phyloP scores from a whole-genome alignment of 768 basidiomycete genomes.

The Boletus barrowsii region DNA sequence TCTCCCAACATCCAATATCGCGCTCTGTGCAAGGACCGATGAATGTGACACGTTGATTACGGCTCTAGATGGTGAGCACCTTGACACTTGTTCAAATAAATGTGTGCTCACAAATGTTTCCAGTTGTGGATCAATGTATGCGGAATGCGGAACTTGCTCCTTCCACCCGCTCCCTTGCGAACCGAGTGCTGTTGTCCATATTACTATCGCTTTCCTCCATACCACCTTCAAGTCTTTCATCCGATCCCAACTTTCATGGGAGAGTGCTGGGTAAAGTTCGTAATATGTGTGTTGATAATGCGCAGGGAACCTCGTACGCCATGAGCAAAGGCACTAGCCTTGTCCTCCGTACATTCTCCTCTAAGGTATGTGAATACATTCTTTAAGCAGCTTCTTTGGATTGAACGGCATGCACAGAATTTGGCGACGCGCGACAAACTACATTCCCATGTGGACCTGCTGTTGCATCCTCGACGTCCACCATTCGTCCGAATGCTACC shows the following conservation, averaged over 20 bases:
- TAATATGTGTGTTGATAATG: conserved; percentile 45
- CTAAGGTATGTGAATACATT: conserved; percentile 28
- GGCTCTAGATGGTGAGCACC: conserved; percentile 56
- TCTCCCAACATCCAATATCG: conserved; percentile 48
- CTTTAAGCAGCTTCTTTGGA: background rate
- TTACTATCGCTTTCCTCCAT: conserved; percentile 55
- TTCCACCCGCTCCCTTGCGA: conserved; percentile 55
- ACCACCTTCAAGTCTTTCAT: conserved; percentile 53
- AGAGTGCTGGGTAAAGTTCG: conserved; percentile 46
- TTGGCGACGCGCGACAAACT: conserved; percentile 12
- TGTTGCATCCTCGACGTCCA: conserved; percentile 79
- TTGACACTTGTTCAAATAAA: background rate
- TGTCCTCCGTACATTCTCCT: conserved; percentile 41
- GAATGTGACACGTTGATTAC: conserved; percentile 53
- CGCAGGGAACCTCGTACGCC: conserved; percentile 50
- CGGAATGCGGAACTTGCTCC: conserved; percentile 49
- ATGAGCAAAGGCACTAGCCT: conserved; percentile 64
- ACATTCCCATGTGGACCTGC: conserved; percentile 49
- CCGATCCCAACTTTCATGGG: conserved; percentile 47
- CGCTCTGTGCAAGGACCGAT: conserved; percentile 46
- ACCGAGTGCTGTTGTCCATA: conserved; percentile 56
- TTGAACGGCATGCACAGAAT: conserved; percentile 14
- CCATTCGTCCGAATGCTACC: conserved; percentile 70
- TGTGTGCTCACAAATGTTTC: conserved; percentile 4
- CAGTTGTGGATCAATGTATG: conserved; percentile 52